Conservation (phyloP, 306 rosid species). For the Begonia fuchsioides region DNA sequence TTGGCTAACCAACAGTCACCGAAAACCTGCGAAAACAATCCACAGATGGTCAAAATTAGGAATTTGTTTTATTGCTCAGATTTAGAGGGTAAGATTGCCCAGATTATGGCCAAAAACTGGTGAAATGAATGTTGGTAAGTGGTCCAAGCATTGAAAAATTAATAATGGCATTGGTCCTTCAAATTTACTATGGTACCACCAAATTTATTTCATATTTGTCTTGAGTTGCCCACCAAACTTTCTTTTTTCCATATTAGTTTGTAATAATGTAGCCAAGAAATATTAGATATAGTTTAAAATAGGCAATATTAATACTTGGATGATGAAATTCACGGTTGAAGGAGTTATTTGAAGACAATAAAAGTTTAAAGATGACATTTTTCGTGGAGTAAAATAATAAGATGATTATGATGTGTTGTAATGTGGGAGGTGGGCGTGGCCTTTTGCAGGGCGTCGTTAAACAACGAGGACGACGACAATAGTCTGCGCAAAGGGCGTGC, state of each 20-base stretch:
- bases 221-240: too few species aligned
- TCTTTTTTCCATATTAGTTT: too few species aligned
- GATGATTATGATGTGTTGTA: neutral
- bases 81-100: neutral
- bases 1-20: neutral
- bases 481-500: conserved; percentile 15
- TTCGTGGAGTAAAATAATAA: too few species aligned
- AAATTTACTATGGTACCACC: too few species aligned
- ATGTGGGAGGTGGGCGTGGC: neutral
- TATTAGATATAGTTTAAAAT: too few species aligned
- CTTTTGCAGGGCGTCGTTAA: neutral
- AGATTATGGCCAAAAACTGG: too few species aligned
- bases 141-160: neutral
- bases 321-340: too few species aligned
- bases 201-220: too few species aligned
- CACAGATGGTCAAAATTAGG: neutral
- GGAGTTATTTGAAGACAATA: neutral
- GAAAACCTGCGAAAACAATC: conserved; percentile 15
- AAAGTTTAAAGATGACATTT: too few species aligned
- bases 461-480: neutral
- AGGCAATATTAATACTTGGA: too few species aligned
- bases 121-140: neutral
- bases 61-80: neutral
- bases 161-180: neutral
- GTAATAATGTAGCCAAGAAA: too few species aligned